Evolutionary conservation across 495 filamentous ascomycete species (phyloP), one percentile per base, ranked within the genome.

Genomic region (Entonaema liquescens): DNA sequence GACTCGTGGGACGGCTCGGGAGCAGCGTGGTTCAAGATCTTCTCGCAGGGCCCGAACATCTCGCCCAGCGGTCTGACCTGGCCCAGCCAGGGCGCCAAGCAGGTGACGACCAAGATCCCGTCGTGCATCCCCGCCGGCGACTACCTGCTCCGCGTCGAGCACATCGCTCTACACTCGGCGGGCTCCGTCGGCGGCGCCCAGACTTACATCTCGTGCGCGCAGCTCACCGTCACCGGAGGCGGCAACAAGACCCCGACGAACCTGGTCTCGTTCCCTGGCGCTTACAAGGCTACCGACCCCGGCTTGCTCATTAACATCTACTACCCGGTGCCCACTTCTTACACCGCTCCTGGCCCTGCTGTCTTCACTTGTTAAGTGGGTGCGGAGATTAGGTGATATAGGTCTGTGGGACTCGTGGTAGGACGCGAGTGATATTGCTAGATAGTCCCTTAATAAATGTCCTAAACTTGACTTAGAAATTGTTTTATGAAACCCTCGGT

Each of bases 121-220:
- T 67, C 70, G 8, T 82, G 80, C 65, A 81, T 87, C 56, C 78
- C 80, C 2, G 65, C 82, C 0, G 87, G 87, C 33, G 78, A 85
- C 66, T 90, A 90, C 63, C 84, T 90, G 17, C 75, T 89, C 35
- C 83, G 87, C 26, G 84, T 83, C 15, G 88, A 90, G 77, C 85
- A 88, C 62, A 83, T 89, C 56, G 87, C 78, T 13, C 77, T 87
- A 11, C 85, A 88, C 69, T 65, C 62, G 23, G 87, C 86, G 8
- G 64, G 66, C 36, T 69, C 72, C 7, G 63, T 71, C 4, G 81
- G 81, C 1, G 85, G 84, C 0, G 85, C 87, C 0, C 84, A 86
- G 70, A 81, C 81, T 33, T 87, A 85, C 59, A 75, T 85, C 42
- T 78, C 77, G 0, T 81, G 78, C 55, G 79, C 76, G 1, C 78